A percentile compares a stretch with the other conserved stretches of the same genome.
Evolutionary conservation across 1,139 yeast species (phyloP).

Genomic region (Zygoascus meyerae): DNA sequence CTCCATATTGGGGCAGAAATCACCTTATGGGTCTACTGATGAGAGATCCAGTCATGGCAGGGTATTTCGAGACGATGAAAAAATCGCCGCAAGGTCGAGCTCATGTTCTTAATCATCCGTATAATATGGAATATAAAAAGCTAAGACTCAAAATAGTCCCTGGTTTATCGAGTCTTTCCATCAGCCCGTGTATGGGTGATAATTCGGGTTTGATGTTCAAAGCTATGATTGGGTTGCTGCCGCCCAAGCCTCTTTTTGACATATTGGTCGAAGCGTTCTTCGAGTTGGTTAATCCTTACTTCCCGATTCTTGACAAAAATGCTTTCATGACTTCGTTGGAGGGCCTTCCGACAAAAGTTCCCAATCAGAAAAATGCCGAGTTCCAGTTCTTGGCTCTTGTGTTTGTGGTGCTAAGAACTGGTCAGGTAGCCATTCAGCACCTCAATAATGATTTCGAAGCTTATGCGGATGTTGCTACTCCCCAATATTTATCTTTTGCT

Average conservation of each 20-base stretch:
- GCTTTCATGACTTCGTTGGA: neutral
- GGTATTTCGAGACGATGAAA: neutral
- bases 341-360: neutral
- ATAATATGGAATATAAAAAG: neutral
- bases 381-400: conserved; percentile 3
- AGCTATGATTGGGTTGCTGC: neutral
- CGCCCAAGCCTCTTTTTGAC: neutral
- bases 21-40: neutral
- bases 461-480: neutral
- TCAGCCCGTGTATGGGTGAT: neutral
- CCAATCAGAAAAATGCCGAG: neutral
- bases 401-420: neutral
- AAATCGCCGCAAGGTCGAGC: too few species aligned
- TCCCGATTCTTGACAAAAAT: neutral
- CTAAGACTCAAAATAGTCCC: neutral
- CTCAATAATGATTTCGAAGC: neutral
- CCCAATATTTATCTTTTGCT: neutral
- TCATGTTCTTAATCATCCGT: neutral
- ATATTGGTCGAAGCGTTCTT: neutral
- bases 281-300: neutral
- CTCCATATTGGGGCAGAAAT: neutral
- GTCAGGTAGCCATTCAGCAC: neutral
- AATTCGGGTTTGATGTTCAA: neutral
- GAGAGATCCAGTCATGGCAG: neutral
- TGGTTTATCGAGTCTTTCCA: neutral